These are phyloP conservation scores for Lachancea thermotolerans DNA, from an alignment of 805 yeast species.

Conservation along the genomic window DNA sequence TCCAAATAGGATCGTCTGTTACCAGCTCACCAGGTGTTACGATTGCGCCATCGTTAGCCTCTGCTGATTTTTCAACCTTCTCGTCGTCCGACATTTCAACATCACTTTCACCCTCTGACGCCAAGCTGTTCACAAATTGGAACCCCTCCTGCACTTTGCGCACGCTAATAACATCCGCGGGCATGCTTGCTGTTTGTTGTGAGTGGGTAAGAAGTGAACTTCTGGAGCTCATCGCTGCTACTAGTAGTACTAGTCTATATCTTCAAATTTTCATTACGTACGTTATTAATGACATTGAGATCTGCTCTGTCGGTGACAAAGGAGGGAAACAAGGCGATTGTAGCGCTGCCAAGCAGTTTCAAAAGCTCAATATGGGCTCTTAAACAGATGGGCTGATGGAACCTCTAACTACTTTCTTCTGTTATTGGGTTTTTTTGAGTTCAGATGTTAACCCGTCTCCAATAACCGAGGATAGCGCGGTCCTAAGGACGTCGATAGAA, in stretches of 20 bases:
- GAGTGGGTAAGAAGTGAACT: neutral
- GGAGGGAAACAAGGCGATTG: too few species aligned
- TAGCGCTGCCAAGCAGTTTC: too few species aligned
- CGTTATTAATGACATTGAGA: neutral
- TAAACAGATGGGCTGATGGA: too few species aligned
- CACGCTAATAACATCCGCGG: slow-evolving; percentile 24
- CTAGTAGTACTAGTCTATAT: neutral
- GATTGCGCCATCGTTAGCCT: slow-evolving; percentile 33
- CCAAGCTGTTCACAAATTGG: slow-evolving; percentile 12
- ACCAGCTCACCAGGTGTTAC: slow-evolving; percentile 95
- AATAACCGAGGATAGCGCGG: too few species aligned
- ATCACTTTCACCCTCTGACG: slow-evolving; percentile 10
- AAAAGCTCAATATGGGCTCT: too few species aligned
- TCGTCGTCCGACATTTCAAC: slow-evolving; percentile 30
- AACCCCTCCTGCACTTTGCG: slow-evolving; percentile 24
- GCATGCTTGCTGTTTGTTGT: neutral
- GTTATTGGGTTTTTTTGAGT: too few species aligned
- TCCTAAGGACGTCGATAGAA: too few species aligned
- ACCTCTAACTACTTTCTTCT: too few species aligned
- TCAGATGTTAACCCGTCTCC: too few species aligned
- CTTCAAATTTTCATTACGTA: neutral
- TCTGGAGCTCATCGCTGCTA: slow-evolving; percentile 1
- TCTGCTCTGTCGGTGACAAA: too few species aligned
- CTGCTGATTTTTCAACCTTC: slow-evolving; percentile 25
- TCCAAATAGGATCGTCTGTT: slow-evolving; percentile 95